Evolutionary conservation across 2,329 filamentous ascomycete genomes (phyloP).

Genomic region (Sordariomycetes sp.): DNA sequence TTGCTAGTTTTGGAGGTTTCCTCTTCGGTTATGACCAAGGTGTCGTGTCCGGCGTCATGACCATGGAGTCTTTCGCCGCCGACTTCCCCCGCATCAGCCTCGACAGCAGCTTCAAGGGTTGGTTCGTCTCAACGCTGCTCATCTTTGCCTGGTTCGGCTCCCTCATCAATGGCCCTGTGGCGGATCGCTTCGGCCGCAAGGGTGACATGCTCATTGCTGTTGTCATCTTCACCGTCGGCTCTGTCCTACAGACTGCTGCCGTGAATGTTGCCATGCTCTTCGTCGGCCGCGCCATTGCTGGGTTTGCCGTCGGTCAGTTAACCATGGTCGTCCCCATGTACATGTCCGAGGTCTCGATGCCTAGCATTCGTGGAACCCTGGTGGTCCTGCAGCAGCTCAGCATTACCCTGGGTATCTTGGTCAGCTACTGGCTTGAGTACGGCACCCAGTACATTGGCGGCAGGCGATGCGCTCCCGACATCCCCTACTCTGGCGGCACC

Average conservation of each 20-base stretch:
- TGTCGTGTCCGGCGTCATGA: constrained; percentile 27
- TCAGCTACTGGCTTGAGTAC: constrained; percentile 29
- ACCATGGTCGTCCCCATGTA: constrained; percentile 31
- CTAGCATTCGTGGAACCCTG: constrained; percentile 36
- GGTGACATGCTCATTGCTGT: constrained; percentile 24
- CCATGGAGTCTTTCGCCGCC: constrained; percentile 14
- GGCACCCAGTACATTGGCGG: constrained; percentile 18
- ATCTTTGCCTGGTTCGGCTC: constrained; percentile 40
- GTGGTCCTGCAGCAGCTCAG: constrained; percentile 32
- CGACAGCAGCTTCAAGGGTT: constrained; percentile 38
- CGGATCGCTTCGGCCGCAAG: constrained; percentile 22
- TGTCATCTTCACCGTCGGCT: constrained; percentile 28
- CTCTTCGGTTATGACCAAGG: constrained; percentile 30
- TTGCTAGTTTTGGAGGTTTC: constrained; percentile 27
- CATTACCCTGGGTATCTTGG: constrained; percentile 31
- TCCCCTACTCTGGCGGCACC: constrained; percentile 35
- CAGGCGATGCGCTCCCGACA: constrained; percentile 33
- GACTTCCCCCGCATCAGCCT: constrained; percentile 30
- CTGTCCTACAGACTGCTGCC: constrained; percentile 32
- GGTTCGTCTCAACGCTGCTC: constrained; percentile 41
- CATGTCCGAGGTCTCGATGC: constrained; percentile 38
- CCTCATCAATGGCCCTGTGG: constrained; percentile 28
- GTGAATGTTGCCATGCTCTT: constrained; percentile 29
- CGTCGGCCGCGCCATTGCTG: constrained; percentile 31
- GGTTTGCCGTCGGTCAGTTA: constrained; percentile 30